A percentile compares a stretch with the other conserved stretches of the same genome.
These are phyloP conservation scores for Nymphaea thermarum DNA, from an alignment of 164 flowering plant species.

Conservation along the genomic window DNA sequence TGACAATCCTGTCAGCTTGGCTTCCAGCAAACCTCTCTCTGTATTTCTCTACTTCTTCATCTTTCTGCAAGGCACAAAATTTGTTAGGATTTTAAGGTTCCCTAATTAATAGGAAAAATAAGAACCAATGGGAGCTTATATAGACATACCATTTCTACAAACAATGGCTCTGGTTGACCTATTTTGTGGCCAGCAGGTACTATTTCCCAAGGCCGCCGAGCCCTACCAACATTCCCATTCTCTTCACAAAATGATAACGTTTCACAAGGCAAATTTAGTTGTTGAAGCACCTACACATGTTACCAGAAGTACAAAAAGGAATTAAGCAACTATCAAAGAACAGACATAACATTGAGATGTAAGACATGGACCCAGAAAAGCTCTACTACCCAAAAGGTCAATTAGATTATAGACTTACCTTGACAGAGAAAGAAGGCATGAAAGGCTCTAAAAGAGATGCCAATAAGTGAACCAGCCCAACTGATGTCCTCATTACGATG, in stretches of 20 bases:
- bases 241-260: conserved; percentile 51
- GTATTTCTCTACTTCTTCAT: conserved; percentile 47
- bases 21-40: conserved; percentile 82
- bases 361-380: too few relatives aligned
- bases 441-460: conserved; percentile 88
- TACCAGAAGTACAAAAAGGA: conserved; percentile 1
- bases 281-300: conserved; percentile 58
- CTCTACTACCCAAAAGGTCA: too few relatives aligned
- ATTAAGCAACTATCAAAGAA: not conserved
- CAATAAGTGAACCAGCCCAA: conserved; percentile 76
- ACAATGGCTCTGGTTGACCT: conserved; percentile 71
- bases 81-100: too few relatives aligned
- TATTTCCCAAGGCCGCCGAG: conserved; percentile 71
- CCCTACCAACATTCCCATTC: conserved; percentile 46
- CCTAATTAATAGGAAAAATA: too few relatives aligned
- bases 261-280: conserved; percentile 59
- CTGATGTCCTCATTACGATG: conserved; percentile 72
- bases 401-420: conserved; percentile 29
- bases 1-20: conserved; percentile 69
- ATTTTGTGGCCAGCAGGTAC: conserved; percentile 67
- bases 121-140: too few relatives aligned
- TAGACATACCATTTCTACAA: conserved; percentile 62
- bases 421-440: conserved; percentile 80
- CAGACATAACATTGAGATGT: not conserved
- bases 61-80: conserved; percentile 36